Conservation (phyloP, 768 basidiomycete genomes). For the Agrocybe praecox region DNA sequence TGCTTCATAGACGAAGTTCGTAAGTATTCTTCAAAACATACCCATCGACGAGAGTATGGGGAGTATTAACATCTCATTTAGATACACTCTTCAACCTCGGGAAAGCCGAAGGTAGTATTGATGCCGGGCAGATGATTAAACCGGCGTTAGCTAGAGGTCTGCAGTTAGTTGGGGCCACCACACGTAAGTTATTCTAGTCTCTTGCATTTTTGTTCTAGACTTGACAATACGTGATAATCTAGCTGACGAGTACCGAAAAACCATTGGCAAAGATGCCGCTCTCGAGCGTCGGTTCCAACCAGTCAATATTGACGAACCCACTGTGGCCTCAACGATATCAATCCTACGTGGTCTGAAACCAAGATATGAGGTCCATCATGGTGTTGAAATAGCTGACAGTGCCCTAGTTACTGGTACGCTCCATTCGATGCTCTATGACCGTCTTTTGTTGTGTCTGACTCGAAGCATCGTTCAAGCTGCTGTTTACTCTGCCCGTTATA, state of each 20-base stretch:
- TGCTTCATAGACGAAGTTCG: constrained; percentile 96
- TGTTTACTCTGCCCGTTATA: constrained; percentile 81
- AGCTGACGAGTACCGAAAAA: constrained; percentile 91
- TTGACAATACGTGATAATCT: background rate
- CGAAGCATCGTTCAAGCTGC: constrained; percentile 53
- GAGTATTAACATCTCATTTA: constrained; percentile 20
- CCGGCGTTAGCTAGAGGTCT: constrained; percentile 87
- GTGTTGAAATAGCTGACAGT: constrained; percentile 87
- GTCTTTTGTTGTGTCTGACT: background rate
- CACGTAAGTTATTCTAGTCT: constrained; percentile 55
- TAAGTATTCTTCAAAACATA: constrained; percentile 42
- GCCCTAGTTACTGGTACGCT: constrained; percentile 80
- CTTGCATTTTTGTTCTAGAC: background rate
- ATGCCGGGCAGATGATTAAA: constrained; percentile 93
- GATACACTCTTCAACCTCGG: constrained; percentile 87
- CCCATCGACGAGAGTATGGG: no score
- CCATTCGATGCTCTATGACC: background rate
- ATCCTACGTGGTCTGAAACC: constrained; percentile 87
- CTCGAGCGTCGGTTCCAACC: constrained; percentile 92
- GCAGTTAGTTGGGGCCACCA: constrained; percentile 89
- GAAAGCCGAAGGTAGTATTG: constrained; percentile 89
- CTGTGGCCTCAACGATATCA: constrained; percentile 80
- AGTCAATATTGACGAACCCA: constrained; percentile 85
- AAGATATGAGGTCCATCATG: constrained; percentile 90
- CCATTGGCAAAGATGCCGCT: constrained; percentile 90